Percentiles rank a stretch among this genome's conserved stretches.
Evolutionary conservation across 768 basidiomycete species (phyloP).

Genomic region (Pleurotus tuoliensis): DNA sequence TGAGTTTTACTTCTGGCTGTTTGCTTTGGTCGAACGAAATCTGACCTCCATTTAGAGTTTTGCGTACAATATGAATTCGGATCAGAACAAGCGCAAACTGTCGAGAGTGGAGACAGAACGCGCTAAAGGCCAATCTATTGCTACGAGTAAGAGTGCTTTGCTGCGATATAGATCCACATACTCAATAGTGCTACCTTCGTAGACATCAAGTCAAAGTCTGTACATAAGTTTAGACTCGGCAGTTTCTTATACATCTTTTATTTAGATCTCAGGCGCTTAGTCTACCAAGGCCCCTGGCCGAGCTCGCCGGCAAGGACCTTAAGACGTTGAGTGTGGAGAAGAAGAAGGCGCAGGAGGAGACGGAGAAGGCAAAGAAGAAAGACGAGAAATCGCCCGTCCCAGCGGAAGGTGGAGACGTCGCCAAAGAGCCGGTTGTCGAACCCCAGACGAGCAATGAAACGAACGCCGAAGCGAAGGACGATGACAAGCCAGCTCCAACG

Average conservation of each 20-base stretch:
- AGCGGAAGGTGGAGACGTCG: neutral
- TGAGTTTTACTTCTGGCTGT: conserved; percentile 1
- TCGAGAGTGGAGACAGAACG: conserved; percentile 38
- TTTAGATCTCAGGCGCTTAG: conserved; percentile 25
- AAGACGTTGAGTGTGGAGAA: conserved; percentile 27
- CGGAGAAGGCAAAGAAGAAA: conserved; percentile 8
- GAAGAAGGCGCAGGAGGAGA: conserved; percentile 10
- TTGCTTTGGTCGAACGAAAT: no score
- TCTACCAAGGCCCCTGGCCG: conserved; percentile 30
- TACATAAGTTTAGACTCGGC: neutral
- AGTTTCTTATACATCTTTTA: neutral
- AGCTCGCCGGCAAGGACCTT: conserved; percentile 32
- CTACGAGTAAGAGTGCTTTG: conserved; percentile 32
- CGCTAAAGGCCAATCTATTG: conserved; percentile 43
- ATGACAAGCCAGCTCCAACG: neutral
- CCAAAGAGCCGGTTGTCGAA: neutral
- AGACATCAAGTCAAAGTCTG: conserved; percentile 21
- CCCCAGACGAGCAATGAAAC: neutral
- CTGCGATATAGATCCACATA: neutral
- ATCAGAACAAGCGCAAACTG: conserved; percentile 35
- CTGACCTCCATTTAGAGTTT: no score
- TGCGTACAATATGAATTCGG: conserved; percentile 17
- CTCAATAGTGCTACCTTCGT: neutral
- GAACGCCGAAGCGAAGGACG: neutral
- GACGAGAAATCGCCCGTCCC: neutral